Evolutionary conservation across 1,284 basidiomycete species (phyloP).

Genomic region (Cystobasidium sp.): DNA sequence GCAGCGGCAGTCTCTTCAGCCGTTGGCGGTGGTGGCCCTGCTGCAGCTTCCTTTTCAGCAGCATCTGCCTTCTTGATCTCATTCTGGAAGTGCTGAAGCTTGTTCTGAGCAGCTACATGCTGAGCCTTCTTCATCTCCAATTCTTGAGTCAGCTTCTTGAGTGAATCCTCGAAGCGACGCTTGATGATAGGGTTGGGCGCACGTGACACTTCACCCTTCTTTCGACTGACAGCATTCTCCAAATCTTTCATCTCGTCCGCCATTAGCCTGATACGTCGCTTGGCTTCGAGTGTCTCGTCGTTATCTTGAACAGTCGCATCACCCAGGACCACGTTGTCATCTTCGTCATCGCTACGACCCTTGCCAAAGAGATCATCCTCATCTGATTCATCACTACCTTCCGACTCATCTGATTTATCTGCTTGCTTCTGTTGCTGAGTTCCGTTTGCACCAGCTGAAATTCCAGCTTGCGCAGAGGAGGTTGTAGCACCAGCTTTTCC

Average conservation of each 20-base stretch:
- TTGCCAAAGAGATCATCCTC: conserved; percentile 53
- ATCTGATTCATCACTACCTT: conserved; percentile 48
- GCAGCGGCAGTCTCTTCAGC: conserved; percentile 9
- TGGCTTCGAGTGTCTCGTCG: conserved; percentile 57
- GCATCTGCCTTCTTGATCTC: conserved; percentile 42
- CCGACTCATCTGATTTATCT: conserved; percentile 45
- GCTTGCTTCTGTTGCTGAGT: conserved; percentile 3
- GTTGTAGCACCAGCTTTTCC: conserved; percentile 39
- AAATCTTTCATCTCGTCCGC: conserved; percentile 83
- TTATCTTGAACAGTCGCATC: conserved; percentile 44
- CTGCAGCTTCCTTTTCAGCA: conserved; percentile 37
- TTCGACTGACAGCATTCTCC: conserved; percentile 83
- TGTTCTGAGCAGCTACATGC: conserved; percentile 48
- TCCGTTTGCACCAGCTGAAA: neutral
- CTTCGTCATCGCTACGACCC: conserved; percentile 52
- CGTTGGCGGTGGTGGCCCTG: neutral
- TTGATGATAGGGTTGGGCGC: conserved; percentile 86
- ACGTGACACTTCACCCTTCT: conserved; percentile 80
- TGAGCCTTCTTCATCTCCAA: conserved; percentile 83
- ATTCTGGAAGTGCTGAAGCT: conserved; percentile 46
- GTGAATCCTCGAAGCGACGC: conserved; percentile 91
- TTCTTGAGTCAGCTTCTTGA: conserved; percentile 63
- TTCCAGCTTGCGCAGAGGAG: conserved; percentile 27
- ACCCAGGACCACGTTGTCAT: conserved; percentile 55
- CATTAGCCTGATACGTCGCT: conserved; percentile 59